Evolutionary conservation across 2,329 filamentous ascomycete genomes (phyloP).

Genomic region (Macroventuria anomochaeta): DNA sequence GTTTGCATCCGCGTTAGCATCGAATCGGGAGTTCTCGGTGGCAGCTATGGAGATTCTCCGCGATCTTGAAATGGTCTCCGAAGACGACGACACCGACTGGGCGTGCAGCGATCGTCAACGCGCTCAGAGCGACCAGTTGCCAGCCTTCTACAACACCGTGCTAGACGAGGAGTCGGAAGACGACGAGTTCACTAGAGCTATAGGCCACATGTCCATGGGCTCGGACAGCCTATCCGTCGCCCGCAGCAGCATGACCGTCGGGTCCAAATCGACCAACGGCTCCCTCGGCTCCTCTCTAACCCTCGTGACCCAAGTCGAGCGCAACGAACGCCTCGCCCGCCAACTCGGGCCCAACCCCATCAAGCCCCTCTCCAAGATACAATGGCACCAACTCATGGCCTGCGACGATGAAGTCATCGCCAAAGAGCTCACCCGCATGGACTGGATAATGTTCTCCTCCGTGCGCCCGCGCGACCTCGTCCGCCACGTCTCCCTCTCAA

Average conservation of each 20-base stretch:
- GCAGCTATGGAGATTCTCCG: constrained; percentile 84
- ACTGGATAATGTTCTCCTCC: constrained; percentile 98
- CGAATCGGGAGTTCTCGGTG: constrained; percentile 80
- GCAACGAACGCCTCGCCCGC: constrained; percentile 79
- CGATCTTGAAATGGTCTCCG: constrained; percentile 75
- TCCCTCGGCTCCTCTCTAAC: constrained; percentile 49
- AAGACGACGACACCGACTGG: constrained; percentile 94
- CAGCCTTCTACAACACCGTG: constrained; percentile 53
- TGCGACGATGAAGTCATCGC: constrained; percentile 84
- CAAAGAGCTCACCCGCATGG: constrained; percentile 89
- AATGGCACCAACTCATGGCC: constrained; percentile 91
- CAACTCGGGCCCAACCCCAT: constrained; percentile 73
- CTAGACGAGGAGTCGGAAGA: constrained; percentile 49
- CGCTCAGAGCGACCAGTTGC: constrained; percentile 51
- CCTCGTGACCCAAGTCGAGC: constrained; percentile 73
- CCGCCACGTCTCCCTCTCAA: constrained; percentile 81
- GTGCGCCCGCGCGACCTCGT: constrained; percentile 93
- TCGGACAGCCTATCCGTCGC: constrained; percentile 40
- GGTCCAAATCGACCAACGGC: constrained; percentile 33
- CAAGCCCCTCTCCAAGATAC: constrained; percentile 77
- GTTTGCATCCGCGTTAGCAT: constrained; percentile 77
- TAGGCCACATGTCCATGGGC: constrained; percentile 41
- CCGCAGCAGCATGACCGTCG: constrained; percentile 36
- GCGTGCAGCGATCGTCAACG: constrained; percentile 76
- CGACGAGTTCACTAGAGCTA: constrained; percentile 41